Base-by-base conservation (phyloP, 2,329 filamentous ascomycete species). In the Colletotrichum spaethianum region DNA sequence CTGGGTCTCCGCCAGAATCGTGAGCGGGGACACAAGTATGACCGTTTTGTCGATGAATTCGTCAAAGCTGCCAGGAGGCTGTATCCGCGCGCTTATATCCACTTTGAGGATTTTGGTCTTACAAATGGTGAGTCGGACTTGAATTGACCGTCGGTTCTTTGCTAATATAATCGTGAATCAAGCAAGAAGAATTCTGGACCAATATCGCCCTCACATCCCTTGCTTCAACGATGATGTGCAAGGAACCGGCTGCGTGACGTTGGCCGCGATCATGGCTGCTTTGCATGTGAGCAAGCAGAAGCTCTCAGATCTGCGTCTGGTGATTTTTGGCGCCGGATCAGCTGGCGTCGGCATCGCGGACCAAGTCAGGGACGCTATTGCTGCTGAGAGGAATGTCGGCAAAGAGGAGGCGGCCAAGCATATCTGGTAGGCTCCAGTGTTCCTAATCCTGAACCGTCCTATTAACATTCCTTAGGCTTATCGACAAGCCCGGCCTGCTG, bases 171-270 rank as follows among this genome's bases (percentile, higher is more conserved):
- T 6, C 0, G n/a, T n/a, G 4, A 20, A 20, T 4, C 38, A 40
- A 87, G 93, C 94, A 0, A 87, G 93, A 38, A 89, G 93, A 4
- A 89, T 97, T 2, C 86, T 97, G 0, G 93, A 97, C 72, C 88
- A 86, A 44, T 97, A 96, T 77, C 89, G 92, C 1, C 87, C 91
- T 0, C 78, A 93, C 61, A 92, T 96, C 9, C 87, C 94, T 0
- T 97, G 94, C 80, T 97, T 98, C 86, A 97, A 97, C 77, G 95
- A 97, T 70, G 94, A 97, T 79, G 91, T 97, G 0, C 94, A 97
- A 80, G 95, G 94, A 1, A 97, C 95, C 0, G 95, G 94, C 0
- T 96, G 93, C 71, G 94, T 97, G 1, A 96, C 95, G 0, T 87
- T 97, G 0, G 94, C 94, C 0, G 94, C 93, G 1, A 92, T 97